Evolutionary conservation across 2,329 filamentous ascomycete species (phyloP), one percentile per base, ranked within the genome.

Genomic region (Fusarium hostae): DNA sequence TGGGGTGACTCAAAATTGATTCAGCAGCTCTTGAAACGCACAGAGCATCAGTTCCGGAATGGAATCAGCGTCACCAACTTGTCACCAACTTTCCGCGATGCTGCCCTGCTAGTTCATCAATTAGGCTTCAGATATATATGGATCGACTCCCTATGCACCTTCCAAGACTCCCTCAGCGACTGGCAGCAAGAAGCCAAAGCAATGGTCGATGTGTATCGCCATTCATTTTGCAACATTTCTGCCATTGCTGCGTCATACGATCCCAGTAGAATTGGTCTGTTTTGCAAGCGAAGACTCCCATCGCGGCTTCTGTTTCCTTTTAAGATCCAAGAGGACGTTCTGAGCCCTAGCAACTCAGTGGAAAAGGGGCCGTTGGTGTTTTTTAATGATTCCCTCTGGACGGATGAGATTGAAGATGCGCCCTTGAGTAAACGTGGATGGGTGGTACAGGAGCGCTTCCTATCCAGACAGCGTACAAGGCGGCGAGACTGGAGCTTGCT

Each of bases 351-450:
- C 5, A 24, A 24, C 24, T 5, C 24, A 24, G 24, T 24, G 24
- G 24, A 5, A 24, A 24, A 24, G 5, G 24, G 20, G 9, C 28
- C 20, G 16, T 32, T 13, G 20, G 3, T 32, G 2, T 12, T 48
- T 1, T 48, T 9, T 26, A 48, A 48, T 1, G 28, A 48, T 32
- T 22, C 20, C 4, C 2, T 3, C 4, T 48, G 45, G 28, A 6
- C 1, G 1, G 20, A 48, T 10, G 45, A 48, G 1, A 9, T 48
- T 2, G 15, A 6, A 18, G 4, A 2, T 22, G 4, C n/a, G 0
- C 20, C 20, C 1, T 3, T 48, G 0, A 34, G 9, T 3, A 24
- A 2, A 0, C 45, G 28, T 5, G 45, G 28, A 1, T 48, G n/a
- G 45, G 45, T 34, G 9, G 45, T 48, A 1, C 28, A 48, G 0